A percentile compares a stretch with the other conserved stretches of the same genome.
These are phyloP conservation scores for Penicillium turbatum DNA, from an alignment of 495 filamentous ascomycete genomes.

Conservation along the genomic window DNA sequence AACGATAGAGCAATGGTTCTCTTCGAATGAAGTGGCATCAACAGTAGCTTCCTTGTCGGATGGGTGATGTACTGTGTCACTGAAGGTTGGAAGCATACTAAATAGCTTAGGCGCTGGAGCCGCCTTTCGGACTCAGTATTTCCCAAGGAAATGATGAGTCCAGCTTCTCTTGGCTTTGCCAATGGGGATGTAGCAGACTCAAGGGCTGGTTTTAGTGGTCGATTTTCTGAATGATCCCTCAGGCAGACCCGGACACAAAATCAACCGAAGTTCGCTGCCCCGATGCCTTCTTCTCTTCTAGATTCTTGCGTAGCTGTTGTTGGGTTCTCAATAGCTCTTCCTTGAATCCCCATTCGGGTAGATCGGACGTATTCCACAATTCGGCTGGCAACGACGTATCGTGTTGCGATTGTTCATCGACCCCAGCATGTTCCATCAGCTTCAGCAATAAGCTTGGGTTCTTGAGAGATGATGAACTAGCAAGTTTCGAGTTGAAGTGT, in stretches of 20 bases:
- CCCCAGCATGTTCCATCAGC: constrained; percentile 74
- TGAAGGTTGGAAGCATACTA: not conserved
- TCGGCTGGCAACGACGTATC: constrained; percentile 63
- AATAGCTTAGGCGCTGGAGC: not conserved
- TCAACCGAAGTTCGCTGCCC: constrained; percentile 64
- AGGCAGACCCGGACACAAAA: constrained; percentile 57
- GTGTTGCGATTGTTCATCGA: constrained; percentile 67
- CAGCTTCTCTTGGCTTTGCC: not conserved
- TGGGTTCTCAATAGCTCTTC: constrained; percentile 66
- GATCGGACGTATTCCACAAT: constrained; percentile 61
- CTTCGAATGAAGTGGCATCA: not conserved
- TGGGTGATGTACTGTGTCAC: not conserved
- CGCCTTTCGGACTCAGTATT: not conserved
- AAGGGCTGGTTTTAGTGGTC: not conserved
- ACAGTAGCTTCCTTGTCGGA: not conserved
- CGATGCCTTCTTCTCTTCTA: constrained; percentile 50
- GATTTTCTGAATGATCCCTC: not conserved
- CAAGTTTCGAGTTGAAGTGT: constrained; percentile 87
- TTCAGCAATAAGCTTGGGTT: constrained; percentile 80
- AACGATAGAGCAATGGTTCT: not conserved
- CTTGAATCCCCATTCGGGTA: constrained; percentile 70
- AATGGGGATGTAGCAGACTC: not conserved
- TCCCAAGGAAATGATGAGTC: not conserved
- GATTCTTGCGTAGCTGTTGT: constrained; percentile 53
- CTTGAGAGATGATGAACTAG: constrained; percentile 62